These are phyloP conservation scores for Ophiostoma sp. DNA, from an alignment of 2,329 filamentous ascomycete genomes.

Conservation along the genomic window DNA sequence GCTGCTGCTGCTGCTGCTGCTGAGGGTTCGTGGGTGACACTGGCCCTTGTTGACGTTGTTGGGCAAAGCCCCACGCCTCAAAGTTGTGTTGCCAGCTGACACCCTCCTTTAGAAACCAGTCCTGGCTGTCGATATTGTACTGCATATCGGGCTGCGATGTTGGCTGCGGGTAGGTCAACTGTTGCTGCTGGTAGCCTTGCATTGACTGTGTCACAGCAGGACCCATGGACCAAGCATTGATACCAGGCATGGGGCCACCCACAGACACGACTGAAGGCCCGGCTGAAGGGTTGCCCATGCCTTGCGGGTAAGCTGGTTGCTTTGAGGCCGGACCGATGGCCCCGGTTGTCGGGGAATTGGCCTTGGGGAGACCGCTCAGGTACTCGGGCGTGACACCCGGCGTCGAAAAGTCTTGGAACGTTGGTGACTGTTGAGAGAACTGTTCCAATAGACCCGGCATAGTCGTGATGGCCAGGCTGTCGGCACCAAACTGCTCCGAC, in stretches of 20 bases:
- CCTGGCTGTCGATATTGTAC: constrained; percentile 52
- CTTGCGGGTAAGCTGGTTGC: neutral
- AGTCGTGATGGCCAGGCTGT: neutral
- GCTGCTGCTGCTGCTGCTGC: constrained; percentile 18
- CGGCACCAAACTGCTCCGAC: neutral
- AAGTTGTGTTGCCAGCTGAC: constrained; percentile 61
- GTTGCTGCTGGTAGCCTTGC: constrained; percentile 19
- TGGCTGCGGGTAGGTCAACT: neutral
- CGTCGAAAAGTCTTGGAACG: constrained; percentile 32
- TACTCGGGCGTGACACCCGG: constrained; percentile 23
- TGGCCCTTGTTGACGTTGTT: constrained; percentile 7
- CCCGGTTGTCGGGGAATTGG: neutral
- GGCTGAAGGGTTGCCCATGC: neutral
- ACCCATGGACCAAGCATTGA: constrained; percentile 26
- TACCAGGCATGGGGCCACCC: constrained; percentile 1
- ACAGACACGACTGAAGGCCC: neutral
- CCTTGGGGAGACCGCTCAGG: neutral
- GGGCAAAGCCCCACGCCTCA: constrained; percentile 50
- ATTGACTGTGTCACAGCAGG: constrained; percentile 6
- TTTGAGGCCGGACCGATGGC: neutral
- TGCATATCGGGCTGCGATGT: constrained; percentile 23
- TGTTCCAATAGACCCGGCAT: constrained; percentile 32
- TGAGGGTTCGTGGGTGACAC: constrained; percentile 5
- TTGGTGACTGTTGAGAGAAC: constrained; percentile 36
- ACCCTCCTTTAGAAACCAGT: constrained; percentile 60